Evolutionary conservation across 352 stramenopile genomes (phyloP).

Genomic region (Globisporangium alternatum): DNA sequence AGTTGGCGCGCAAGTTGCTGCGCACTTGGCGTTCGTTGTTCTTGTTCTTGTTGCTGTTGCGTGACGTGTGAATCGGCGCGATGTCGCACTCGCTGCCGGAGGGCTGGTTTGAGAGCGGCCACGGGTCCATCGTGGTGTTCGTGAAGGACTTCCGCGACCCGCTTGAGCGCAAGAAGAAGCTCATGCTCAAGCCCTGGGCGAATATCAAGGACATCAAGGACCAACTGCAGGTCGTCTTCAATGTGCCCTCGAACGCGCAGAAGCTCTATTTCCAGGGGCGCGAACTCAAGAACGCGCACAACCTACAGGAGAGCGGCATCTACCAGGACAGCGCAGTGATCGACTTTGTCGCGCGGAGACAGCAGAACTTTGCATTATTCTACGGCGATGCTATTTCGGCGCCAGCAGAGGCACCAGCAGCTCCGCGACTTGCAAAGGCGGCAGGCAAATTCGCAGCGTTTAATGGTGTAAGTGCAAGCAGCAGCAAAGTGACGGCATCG

Average conservation of each 20-base stretch:
- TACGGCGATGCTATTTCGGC: constrained; percentile 28
- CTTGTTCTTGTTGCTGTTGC: background rate
- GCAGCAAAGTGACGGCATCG: constrained; percentile 6
- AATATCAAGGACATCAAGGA: constrained; percentile 86
- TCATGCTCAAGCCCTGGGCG: constrained; percentile 73
- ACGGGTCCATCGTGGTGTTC: constrained; percentile 64
- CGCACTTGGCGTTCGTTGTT: background rate
- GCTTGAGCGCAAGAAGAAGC: constrained; percentile 80
- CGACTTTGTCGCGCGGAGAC: constrained; percentile 69
- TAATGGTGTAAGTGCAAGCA: constrained; percentile 9
- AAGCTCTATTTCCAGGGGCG: constrained; percentile 81
- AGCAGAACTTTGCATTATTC: constrained; percentile 49
- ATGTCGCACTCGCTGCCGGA: constrained; percentile 73
- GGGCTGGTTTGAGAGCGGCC: constrained; percentile 74
- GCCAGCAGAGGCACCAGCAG: background rate
- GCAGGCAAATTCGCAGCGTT: constrained; percentile 3
- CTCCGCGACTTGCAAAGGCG: constrained; percentile 9
- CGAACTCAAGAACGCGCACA: constrained; percentile 83
- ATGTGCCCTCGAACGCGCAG: constrained; percentile 72
- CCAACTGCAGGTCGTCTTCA: constrained; percentile 81
- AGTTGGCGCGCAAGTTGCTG: background rate
- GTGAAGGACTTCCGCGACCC: constrained; percentile 82
- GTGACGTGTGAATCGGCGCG: background rate
- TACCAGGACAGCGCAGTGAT: constrained; percentile 79
- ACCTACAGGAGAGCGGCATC: constrained; percentile 79